Conservation (phyloP, 495 filamentous ascomycete species). For the Tuber melanosporum region DNA sequence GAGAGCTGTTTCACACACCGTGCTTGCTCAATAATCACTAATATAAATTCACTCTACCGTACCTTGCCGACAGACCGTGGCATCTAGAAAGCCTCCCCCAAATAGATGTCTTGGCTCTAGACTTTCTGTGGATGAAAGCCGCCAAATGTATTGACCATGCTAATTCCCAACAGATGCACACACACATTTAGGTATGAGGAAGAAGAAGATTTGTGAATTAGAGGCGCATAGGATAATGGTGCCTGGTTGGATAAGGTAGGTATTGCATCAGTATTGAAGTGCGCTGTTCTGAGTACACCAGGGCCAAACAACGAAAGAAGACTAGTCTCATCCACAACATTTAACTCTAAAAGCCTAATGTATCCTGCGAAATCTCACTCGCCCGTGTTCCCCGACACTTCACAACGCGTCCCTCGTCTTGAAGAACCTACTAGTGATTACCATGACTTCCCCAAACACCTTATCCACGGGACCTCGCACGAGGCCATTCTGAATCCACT, state of each 20-base stretch:
- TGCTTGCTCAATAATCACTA: background rate
- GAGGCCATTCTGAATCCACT: conserved; percentile 71
- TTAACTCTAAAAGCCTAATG: background rate
- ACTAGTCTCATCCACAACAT: background rate
- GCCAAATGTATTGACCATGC: background rate
- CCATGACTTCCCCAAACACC: conserved; percentile 52
- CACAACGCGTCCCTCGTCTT: conserved; percentile 43
- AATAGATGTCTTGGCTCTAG: background rate
- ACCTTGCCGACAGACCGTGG: background rate
- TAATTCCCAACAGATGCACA: background rate
- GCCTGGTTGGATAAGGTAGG: background rate
- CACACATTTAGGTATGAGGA: background rate
- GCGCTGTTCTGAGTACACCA: background rate
- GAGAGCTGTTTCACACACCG: background rate
- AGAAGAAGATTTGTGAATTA: background rate
- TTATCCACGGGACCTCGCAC: conserved; percentile 47
- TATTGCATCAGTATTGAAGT: background rate
- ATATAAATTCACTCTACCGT: background rate
- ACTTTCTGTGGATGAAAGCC: background rate
- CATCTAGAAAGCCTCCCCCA: background rate
- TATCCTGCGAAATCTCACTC: background rate
- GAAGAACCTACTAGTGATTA: conserved; percentile 54
- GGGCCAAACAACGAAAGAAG: background rate
- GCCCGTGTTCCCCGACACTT: background rate
- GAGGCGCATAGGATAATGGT: background rate